A percentile compares a stretch with the other conserved stretches of the same genome.
Evolutionary conservation across 805 yeast genomes (phyloP).

Genomic region (Wickerhamomyces bisporus): DNA sequence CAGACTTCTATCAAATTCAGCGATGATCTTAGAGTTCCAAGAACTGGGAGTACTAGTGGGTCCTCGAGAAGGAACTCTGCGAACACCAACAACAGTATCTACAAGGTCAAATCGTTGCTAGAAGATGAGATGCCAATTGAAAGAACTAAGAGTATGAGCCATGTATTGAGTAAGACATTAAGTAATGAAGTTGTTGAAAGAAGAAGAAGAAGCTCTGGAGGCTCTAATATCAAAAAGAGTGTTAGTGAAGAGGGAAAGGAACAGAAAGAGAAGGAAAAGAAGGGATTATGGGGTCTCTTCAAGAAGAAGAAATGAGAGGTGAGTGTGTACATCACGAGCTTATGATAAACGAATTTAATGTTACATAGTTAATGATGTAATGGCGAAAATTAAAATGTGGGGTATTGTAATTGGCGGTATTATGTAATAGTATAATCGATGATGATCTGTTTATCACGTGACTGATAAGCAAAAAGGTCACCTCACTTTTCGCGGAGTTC

Average conservation of each 20-base stretch:
- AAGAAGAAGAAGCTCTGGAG: constrained; percentile 3
- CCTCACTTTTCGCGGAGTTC: too few species aligned
- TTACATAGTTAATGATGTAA: not conserved
- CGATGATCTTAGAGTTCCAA: constrained; percentile 15
- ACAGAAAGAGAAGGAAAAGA: constrained; percentile 8
- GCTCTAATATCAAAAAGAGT: constrained; percentile 4
- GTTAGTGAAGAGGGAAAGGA: constrained; percentile 4
- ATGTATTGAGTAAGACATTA: constrained; percentile 1
- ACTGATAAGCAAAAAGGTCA: too few species aligned
- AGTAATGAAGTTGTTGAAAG: constrained; percentile 3
- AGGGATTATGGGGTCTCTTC: constrained; percentile 10
- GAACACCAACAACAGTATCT: constrained; percentile 13
- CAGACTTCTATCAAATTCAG: constrained; percentile 18
- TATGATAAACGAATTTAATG: too few species aligned
- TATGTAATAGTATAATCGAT: not conserved
- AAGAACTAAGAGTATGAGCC: constrained; percentile 13
- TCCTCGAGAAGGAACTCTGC: constrained; percentile 10
- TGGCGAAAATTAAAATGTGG: too few species aligned
- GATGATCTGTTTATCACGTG: not conserved
- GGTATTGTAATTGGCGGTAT: too few species aligned
- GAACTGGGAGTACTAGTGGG: constrained; percentile 1
- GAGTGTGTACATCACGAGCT: too few species aligned
- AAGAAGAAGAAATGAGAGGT: constrained; percentile 13
- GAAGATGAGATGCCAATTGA: constrained; percentile 13
- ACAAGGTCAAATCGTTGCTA: constrained; percentile 21